Conservation (phyloP, 2,329 filamentous ascomycete species). For the Trichoderma afroharzianum region DNA sequence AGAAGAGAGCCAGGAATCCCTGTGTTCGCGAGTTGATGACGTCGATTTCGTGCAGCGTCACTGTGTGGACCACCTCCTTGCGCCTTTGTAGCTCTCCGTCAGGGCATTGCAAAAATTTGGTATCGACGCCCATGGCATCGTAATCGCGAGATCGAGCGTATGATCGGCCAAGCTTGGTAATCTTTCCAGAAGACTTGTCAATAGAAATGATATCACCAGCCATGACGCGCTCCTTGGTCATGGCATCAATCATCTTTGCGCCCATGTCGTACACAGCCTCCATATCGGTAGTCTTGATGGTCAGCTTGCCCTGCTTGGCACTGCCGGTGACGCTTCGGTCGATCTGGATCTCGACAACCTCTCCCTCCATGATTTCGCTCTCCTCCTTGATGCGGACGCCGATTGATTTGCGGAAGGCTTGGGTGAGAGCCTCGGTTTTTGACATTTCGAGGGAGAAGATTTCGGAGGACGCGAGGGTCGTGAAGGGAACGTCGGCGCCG, state of each 20-base stretch:
- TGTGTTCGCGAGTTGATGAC: slow-evolving; percentile 99
- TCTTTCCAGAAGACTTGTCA: slow-evolving; percentile 97
- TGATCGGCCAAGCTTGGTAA: slow-evolving; percentile 92
- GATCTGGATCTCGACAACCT: slow-evolving; percentile 98
- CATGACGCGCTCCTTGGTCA: slow-evolving; percentile 99
- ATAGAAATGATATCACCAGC: slow-evolving; percentile 98
- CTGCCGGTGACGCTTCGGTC: slow-evolving; percentile 94
- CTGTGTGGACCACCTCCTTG: slow-evolving; percentile 95
- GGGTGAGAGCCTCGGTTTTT: slow-evolving; percentile 95
- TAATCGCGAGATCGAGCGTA: slow-evolving; percentile 96
- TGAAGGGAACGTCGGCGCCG: slow-evolving; percentile 92
- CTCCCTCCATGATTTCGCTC: slow-evolving; percentile 98
- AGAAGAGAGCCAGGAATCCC: slow-evolving; percentile 94
- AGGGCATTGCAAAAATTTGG: slow-evolving; percentile 95
- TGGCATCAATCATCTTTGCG: slow-evolving; percentile 98
- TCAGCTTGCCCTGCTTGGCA: slow-evolving; percentile 98
- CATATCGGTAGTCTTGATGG: slow-evolving; percentile 99
- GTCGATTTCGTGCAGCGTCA: slow-evolving; percentile 96
- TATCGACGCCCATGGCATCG: slow-evolving; percentile 98
- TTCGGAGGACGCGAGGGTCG: slow-evolving; percentile 89
- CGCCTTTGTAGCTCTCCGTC: slow-evolving; percentile 97
- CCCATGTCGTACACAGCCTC: slow-evolving; percentile 99
- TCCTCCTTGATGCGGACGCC: slow-evolving; percentile 98
- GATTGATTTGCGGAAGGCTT: slow-evolving; percentile 98
- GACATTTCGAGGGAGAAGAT: slow-evolving; percentile 99